A percentile compares a stretch with the other conserved stretches of the same genome.
phyloP scores from a whole-genome alignment of 768 basidiomycete genomes.

The Fistulinella prunicolor region DNA sequence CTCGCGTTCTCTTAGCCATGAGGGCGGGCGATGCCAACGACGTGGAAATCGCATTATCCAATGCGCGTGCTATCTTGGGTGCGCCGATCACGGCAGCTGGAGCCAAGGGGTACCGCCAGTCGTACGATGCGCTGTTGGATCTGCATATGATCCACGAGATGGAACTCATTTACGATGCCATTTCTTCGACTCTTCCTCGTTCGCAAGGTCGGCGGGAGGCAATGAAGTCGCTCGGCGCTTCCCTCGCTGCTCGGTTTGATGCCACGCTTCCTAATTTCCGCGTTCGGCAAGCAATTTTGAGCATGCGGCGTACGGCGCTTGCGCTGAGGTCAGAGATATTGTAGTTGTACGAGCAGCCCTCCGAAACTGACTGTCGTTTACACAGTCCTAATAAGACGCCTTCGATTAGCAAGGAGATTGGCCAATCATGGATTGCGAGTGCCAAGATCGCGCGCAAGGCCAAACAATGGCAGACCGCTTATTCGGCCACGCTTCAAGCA shows the following conservation, averaged over 20 bases:
- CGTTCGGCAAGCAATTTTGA: slow-evolving; percentile 82
- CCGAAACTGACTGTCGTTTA: slow-evolving; percentile 9
- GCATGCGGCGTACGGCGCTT: slow-evolving; percentile 85
- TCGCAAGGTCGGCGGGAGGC: slow-evolving; percentile 39
- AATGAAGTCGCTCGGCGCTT: slow-evolving; percentile 38
- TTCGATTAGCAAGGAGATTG: slow-evolving; percentile 57
- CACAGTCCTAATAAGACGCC: slow-evolving; percentile 27
- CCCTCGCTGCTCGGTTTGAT: slow-evolving; percentile 64
- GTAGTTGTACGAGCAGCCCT: not conserved
- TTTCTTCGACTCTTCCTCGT: slow-evolving; percentile 37
- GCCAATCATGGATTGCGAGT: slow-evolving; percentile 85
- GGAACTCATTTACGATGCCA: slow-evolving; percentile 55
- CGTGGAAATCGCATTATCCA: slow-evolving; percentile 50
- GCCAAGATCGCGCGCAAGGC: slow-evolving; percentile 97
- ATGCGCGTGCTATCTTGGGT: slow-evolving; percentile 73
- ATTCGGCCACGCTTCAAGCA: slow-evolving; percentile 92
- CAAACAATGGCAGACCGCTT: slow-evolving; percentile 94
- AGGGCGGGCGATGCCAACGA: slow-evolving; percentile 47
- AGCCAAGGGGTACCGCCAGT: slow-evolving; percentile 74
- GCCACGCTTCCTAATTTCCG: slow-evolving; percentile 85
- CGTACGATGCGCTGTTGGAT: slow-evolving; percentile 83
- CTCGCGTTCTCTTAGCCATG: slow-evolving; percentile 78
- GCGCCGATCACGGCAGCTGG: slow-evolving; percentile 80
- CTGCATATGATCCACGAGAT: slow-evolving; percentile 87
- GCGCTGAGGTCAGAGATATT: slow-evolving; percentile 55